Base-by-base conservation (phyloP, 192 early-diverging fungal species). In the Linnemannia zychae region DNA sequence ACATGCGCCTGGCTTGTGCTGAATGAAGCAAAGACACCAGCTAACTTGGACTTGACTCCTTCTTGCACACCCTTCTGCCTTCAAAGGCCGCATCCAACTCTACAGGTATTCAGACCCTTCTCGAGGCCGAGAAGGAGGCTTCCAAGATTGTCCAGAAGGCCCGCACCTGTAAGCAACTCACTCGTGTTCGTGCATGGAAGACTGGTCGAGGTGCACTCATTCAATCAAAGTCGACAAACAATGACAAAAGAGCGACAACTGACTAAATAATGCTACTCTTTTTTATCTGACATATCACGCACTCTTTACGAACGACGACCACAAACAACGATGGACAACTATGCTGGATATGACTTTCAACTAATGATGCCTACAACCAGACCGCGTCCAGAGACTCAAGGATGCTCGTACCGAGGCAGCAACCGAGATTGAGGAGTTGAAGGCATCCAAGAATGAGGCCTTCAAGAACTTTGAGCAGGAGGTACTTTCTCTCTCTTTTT, bases 81-180 rank as follows among this genome's bases (percentile, higher is more conserved):
- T 0, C 31, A 73, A 78, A 89, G 88, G 82, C 88, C 37, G 87
- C 90, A 53, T 92, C 94, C 77, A 96, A 90, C 90, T 94, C 95
- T 24, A 95, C 97, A 89, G 97, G 97, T 65, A 98, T 99, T 82
- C 94, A 97, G 83, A 98, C 97, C 50, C 94, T 99, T 50, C 92
- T 99, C 74, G 97, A 99, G 77, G 98, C 98, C 72, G 98, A 99
- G 89, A 97, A 97, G 88, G 97, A 97, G 81, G 97, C 97, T 37
- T 92, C 96, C 75, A 95, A 94, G 88, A 97, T 98, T 82, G 98
- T 99, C 69, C 91, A 95, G 44, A 96, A 97, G 78, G 96, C 98
- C 2, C 92, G 96, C 76, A 93, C 96, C 87, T 97, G 97, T 97
- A 93, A 91, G 71, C 36, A 47, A 50, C 13, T 2, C 31, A 13